phyloP scores from a whole-genome alignment of 1,284 basidiomycete species.

The Gymnopus androsaceus region DNA sequence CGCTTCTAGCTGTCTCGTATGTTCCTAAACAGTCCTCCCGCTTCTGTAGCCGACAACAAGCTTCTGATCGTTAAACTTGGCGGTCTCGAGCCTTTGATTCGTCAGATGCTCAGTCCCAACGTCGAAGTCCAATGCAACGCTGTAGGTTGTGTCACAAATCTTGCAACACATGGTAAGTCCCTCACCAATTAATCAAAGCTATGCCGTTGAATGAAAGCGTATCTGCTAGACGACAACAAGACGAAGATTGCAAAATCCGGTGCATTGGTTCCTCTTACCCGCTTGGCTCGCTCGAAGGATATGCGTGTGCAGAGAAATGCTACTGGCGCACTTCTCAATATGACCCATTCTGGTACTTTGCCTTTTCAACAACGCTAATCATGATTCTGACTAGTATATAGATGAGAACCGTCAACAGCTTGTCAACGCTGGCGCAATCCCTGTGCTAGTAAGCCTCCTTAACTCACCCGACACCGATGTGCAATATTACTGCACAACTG shows the following conservation, averaged over 20 bases:
- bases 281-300: slow-evolving; percentile 96
- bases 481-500: slow-evolving; percentile 99
- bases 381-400: slow-evolving; percentile 29
- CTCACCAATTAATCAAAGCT: neutral
- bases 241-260: slow-evolving; percentile 99
- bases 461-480: slow-evolving; percentile 99
- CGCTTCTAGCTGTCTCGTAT: slow-evolving; percentile 21
- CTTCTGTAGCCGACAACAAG: slow-evolving; percentile 89
- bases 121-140: slow-evolving; percentile 99
- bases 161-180: slow-evolving; percentile 91
- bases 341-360: slow-evolving; percentile 94
- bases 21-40: slow-evolving; percentile 18
- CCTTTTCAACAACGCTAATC: neutral
- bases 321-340: slow-evolving; percentile 96
- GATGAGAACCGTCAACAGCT: slow-evolving; percentile 99
- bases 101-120: slow-evolving; percentile 99
- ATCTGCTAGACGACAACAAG: slow-evolving; percentile 90
- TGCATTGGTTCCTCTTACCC: slow-evolving; percentile 93
- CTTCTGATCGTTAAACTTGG: slow-evolving; percentile 97
- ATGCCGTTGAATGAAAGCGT: neutral
- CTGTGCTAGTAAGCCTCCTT: slow-evolving; percentile 92
- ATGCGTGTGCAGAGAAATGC: slow-evolving; percentile 99
- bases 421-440: slow-evolving; percentile 97
- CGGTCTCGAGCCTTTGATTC: slow-evolving; percentile 95
- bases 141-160: slow-evolving; percentile 99